Evolutionary conservation across 2,329 filamentous ascomycete species (phyloP).

Genomic region (Exophiala lecanii-corni): DNA sequence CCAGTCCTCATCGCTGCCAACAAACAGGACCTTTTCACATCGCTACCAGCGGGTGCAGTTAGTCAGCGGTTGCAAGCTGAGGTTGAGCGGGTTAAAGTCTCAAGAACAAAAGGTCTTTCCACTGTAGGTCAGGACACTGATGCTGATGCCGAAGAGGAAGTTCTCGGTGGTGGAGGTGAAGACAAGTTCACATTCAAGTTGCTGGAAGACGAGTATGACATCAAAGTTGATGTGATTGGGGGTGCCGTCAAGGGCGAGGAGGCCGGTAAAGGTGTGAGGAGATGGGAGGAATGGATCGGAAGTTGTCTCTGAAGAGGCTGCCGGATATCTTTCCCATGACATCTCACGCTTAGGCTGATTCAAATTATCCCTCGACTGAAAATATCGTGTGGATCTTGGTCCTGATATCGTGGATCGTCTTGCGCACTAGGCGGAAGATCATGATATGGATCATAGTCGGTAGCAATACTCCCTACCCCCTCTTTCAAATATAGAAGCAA

Average conservation of each 20-base stretch:
- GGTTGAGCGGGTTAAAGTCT: slow-evolving; percentile 70
- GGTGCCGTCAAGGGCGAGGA: slow-evolving; percentile 60
- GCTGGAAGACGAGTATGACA: slow-evolving; percentile 72
- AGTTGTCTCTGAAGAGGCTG: slow-evolving; percentile 60
- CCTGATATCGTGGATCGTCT: slow-evolving; percentile 18
- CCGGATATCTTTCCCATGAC: too few relatives aligned
- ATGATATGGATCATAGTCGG: slow-evolving; percentile 32
- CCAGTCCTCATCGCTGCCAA: slow-evolving; percentile 85
- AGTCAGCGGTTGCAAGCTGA: slow-evolving; percentile 72
- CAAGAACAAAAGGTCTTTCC: slow-evolving; percentile 70
- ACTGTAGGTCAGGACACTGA: slow-evolving; percentile 34
- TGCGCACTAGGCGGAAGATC: slow-evolving; percentile 21
- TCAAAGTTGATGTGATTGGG: slow-evolving; percentile 70
- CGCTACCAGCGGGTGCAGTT: slow-evolving; percentile 73
- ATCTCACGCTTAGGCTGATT: background rate
- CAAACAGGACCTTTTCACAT: slow-evolving; percentile 93
- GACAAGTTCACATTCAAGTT: slow-evolving; percentile 73
- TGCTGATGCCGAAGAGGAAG: slow-evolving; percentile 67
- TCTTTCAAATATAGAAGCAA: slow-evolving; percentile 75
- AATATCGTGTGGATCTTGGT: slow-evolving; percentile 10
- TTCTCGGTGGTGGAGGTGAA: slow-evolving; percentile 76
- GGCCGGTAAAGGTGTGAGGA: slow-evolving; percentile 66
- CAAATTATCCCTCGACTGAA: slow-evolving; percentile 16
- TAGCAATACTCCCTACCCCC: slow-evolving; percentile 44
- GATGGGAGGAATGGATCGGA: slow-evolving; percentile 90